phyloP scores from a whole-genome alignment of 2,329 filamentous ascomycete genomes.

The Fusarium sp. region DNA sequence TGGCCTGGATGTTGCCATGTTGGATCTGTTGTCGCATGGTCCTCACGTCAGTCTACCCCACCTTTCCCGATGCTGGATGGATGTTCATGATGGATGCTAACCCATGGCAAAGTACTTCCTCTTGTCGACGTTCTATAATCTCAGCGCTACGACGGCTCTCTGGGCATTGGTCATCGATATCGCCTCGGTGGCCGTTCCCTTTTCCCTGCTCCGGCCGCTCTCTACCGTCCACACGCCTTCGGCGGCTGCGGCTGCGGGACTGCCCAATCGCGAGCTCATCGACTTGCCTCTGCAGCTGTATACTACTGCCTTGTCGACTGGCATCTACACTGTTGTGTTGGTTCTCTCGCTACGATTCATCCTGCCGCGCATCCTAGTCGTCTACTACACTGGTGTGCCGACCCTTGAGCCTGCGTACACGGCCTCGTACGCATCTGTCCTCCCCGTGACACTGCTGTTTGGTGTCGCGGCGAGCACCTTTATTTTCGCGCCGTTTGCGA shows the following conservation, averaged over 20 bases:
- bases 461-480: constrained; percentile 77
- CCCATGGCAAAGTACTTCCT: constrained; percentile 68
- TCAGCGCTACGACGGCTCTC: constrained; percentile 67
- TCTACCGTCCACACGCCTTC: constrained; percentile 68
- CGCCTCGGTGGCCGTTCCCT: constrained; percentile 73
- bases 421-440: constrained; percentile 65
- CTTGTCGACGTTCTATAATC: constrained; percentile 76
- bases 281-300: constrained; percentile 69
- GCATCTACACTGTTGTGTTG: constrained; percentile 77
- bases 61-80: not conserved
- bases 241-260: constrained; percentile 47
- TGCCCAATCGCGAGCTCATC: constrained; percentile 70
- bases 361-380: constrained; percentile 74
- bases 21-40: constrained; percentile 74
- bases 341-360: constrained; percentile 73
- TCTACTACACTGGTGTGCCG: constrained; percentile 75
- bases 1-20: constrained; percentile 70
- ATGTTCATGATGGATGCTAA: constrained; percentile 23
- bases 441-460: constrained; percentile 65
- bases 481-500: constrained; percentile 75
- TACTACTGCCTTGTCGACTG: constrained; percentile 71
- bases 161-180: constrained; percentile 72
- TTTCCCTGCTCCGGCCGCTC: constrained; percentile 74
- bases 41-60: constrained; percentile 65
- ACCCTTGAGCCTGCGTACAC: constrained; percentile 73